Conservation (phyloP, 163 green algal genomes). For the Scenedesmus sp. region DNA sequence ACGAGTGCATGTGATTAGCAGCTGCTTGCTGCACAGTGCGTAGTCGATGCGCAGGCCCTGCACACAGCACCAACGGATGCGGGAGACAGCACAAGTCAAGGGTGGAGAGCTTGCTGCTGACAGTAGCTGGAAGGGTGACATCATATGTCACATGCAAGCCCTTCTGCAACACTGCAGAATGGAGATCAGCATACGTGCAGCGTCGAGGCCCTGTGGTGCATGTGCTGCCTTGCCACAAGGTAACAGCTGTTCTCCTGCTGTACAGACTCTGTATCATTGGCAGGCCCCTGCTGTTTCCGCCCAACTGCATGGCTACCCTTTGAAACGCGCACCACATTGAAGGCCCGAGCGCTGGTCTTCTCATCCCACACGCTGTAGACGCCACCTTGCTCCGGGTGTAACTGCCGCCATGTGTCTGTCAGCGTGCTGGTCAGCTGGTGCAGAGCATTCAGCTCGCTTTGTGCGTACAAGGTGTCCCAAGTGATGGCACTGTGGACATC, state of each 20-base stretch:
- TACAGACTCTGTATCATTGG: no score
- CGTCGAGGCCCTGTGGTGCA: not conserved
- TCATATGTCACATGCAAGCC: not conserved
- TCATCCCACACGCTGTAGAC: conserved; percentile 86
- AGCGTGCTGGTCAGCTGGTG: not conserved
- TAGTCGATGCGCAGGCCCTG: conserved; percentile 88
- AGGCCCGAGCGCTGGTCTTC: conserved; percentile 77
- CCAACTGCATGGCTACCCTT: not conserved
- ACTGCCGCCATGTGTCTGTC: conserved; percentile 76
- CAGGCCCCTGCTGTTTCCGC: no score
- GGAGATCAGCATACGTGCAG: not conserved
- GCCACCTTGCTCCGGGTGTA: conserved; percentile 67
- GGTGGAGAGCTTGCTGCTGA: no score
- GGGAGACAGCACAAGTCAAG: not conserved
- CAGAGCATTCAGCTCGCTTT: conserved; percentile 65
- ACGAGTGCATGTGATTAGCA: conserved; percentile 72
- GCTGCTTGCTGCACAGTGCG: conserved; percentile 65
- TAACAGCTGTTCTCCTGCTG: not conserved
- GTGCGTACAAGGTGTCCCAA: conserved; percentile 59
- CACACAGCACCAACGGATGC: not conserved
- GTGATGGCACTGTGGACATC: conserved; percentile 75
- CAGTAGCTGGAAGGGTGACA: not conserved
- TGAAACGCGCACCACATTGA: conserved; percentile 73
- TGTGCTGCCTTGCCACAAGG: not conserved
- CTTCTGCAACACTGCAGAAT: not conserved